These are phyloP conservation scores for Pholiota conissans DNA, from an alignment of 768 basidiomycete species.

Conservation along the genomic window DNA sequence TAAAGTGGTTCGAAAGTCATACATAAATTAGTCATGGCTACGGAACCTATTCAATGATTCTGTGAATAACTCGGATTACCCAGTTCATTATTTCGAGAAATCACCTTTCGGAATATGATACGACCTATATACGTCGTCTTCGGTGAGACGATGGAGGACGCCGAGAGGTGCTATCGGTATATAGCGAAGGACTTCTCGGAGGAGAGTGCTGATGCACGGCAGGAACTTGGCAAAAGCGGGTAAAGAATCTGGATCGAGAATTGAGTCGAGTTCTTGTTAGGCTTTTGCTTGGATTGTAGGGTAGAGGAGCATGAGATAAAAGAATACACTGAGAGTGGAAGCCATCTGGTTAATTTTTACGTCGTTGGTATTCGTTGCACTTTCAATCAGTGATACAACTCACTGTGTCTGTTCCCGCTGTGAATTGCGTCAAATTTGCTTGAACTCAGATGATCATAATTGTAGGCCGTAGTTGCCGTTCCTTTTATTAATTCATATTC, in stretches of 20 bases:
- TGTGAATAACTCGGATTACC: no score
- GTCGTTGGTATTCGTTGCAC: no score
- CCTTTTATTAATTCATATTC: neutral
- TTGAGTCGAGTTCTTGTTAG: constrained; percentile 29
- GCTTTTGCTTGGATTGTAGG: constrained; percentile 30
- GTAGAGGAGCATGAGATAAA: constrained; percentile 28
- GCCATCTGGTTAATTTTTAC: no score
- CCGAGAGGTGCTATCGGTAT: constrained; percentile 7
- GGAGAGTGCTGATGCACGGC: constrained; percentile 23
- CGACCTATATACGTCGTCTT: constrained; percentile 22
- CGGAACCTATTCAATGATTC: no score
- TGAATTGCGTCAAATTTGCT: neutral
- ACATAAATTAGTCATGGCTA: no score
- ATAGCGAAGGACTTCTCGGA: constrained; percentile 15
- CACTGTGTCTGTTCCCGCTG: neutral
- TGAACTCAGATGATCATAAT: no score
- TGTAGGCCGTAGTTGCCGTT: neutral
- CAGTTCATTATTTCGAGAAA: no score
- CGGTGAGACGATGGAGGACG: constrained; percentile 19
- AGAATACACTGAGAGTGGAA: constrained; percentile 17
- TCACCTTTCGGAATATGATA: constrained; percentile 25
- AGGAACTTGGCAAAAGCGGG: constrained; percentile 21
- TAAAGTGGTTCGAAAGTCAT: no score
- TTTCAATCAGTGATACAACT: neutral
- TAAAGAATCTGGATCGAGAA: constrained; percentile 27